Base-by-base conservation (phyloP, 306 rosid genomes). In the Carpinus fangiana region DNA sequence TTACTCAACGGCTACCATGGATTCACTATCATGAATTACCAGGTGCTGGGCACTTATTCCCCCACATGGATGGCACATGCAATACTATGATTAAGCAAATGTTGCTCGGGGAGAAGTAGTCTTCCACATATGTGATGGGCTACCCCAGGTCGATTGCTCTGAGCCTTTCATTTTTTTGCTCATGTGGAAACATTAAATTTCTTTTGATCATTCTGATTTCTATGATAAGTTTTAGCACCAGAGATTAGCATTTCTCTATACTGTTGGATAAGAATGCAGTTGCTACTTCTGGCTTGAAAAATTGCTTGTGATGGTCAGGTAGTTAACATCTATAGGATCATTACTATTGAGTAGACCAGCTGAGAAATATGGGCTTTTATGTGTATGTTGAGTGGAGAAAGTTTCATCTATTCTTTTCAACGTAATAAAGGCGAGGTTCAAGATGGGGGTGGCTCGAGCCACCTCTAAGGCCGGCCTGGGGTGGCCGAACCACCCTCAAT, bases 21-120 rank as follows among this genome's bases (percentile, higher is more conserved):
- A 87, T 94, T 82, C 90, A 59, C 17, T 94, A 94, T 80, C 97
- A 94, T 18, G 98, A 94, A 79, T 70, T 92, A 48, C 82, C 88
- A 10, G 97, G 97, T 65, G 80, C 89, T 21, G 97, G 98, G 45
- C 97, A 94, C 86, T 14, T 83, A 36, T 89, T 94, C 78, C 85
- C 84, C 2, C 4, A 21, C 28, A 86, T 83, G 23, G 88, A 88
- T 61, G 97, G 93, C 10, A 46, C 85, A 81, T 54, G 78, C 21
- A 88, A 92, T 26, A 77, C 83, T 70, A 79, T 90, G 72, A 41
- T 92, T 2, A 85, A 83, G 84, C 81, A 88, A 10, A 89, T 92
- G 73, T 20, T 92, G 66, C 12, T 43, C 2, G 87, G 72, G 74
- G 80, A 82, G 80, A 54, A 80, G 60, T 85, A 84, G 76, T 48